Base-by-base conservation (phyloP, 495 filamentous ascomycete genomes). In the Sphaerosporella brunnea region DNA sequence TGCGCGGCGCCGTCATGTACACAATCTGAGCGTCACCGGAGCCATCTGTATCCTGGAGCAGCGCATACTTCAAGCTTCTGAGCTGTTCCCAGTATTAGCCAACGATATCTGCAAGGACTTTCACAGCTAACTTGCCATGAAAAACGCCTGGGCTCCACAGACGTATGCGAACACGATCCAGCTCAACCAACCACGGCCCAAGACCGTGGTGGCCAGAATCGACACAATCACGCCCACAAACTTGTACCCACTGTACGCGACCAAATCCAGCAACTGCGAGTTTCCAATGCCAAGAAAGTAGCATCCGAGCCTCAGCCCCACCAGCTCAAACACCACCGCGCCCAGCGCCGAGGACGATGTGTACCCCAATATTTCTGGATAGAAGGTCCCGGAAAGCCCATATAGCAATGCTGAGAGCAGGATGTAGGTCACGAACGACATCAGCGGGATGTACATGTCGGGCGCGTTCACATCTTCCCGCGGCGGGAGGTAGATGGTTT, bases 211-310 rank as follows among this genome's bases (percentile, higher is more conserved):
- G 1, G 85, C 64, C 24, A 80, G 67, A 36, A 95, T 72, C 2
- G 83, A 94, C 41, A 81, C 70, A 52, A 95, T 96, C 45, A 92
- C 84, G 7, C 90, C 90, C 35, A 96, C 90, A 56, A 96, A 97
- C 66, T 97, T 97, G 64, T 97, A 97, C 11, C 92, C 92, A 3
- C 80, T 87, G 62, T 97, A 97, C 2, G 92, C 90, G 32, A 96
- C 76, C 30, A 97, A 64, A 54, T 97, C 90, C 48, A 95, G 70
- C 20, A 97, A 69, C 63, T 96, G 90, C 8, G 25, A 35, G 56
- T 88, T 88, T 58, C 78, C 86, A 67, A 97, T 96, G 64, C 71
- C 80, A 28, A 97, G 68, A 36, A 97, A 75, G 60, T 96, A 96
- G 59, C 79, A 84, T 23, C 88, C 90, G 30, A 94, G 68, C 70